Conservation (phyloP, 2,329 filamentous ascomycete species). For the Colletotrichum karsti region DNA sequence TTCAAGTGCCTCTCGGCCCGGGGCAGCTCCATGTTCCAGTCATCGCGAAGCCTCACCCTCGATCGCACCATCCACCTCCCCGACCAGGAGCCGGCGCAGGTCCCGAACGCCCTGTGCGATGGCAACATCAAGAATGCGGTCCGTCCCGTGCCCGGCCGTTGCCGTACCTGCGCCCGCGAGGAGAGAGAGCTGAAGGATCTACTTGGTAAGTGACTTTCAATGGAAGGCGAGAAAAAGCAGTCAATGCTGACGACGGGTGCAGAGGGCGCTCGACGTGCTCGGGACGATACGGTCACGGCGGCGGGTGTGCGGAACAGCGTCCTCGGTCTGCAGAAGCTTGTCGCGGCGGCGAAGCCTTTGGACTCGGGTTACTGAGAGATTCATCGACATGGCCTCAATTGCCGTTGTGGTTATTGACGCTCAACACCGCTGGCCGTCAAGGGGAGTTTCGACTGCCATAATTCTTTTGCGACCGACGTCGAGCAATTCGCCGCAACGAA, state of each 20-base stretch:
- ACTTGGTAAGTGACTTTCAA: not conserved
- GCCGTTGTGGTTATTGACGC: too few relatives aligned
- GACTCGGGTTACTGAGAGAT: constrained; percentile 1
- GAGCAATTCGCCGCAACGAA: too few relatives aligned
- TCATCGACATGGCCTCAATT: not conserved
- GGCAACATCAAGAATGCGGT: constrained; percentile 32
- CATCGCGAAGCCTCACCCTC: constrained; percentile 17
- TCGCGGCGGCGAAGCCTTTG: constrained; percentile 16
- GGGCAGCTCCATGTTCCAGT: constrained; percentile 20
- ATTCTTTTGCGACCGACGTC: too few relatives aligned
- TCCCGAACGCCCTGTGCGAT: constrained; percentile 19
- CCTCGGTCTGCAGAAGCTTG: constrained; percentile 18
- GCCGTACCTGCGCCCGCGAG: constrained; percentile 30
- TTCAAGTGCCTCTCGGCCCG: constrained; percentile 38
- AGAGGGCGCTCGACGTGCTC: not conserved
- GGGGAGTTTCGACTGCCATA: too few relatives aligned
- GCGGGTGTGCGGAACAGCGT: constrained; percentile 17
- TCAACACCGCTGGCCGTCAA: too few relatives aligned
- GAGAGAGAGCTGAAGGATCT: constrained; percentile 1
- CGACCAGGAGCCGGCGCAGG: constrained; percentile 29
- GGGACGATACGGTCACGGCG: not conserved
- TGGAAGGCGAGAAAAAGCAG: not conserved
- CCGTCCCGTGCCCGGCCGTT: constrained; percentile 33
- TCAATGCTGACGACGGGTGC: not conserved
- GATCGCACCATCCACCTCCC: constrained; percentile 28